Percentiles rank a stretch among this genome's conserved stretches.
Conservation (phyloP, 2,329 filamentous ascomycete genomes). For the Dactylellina haptotyla region DNA sequence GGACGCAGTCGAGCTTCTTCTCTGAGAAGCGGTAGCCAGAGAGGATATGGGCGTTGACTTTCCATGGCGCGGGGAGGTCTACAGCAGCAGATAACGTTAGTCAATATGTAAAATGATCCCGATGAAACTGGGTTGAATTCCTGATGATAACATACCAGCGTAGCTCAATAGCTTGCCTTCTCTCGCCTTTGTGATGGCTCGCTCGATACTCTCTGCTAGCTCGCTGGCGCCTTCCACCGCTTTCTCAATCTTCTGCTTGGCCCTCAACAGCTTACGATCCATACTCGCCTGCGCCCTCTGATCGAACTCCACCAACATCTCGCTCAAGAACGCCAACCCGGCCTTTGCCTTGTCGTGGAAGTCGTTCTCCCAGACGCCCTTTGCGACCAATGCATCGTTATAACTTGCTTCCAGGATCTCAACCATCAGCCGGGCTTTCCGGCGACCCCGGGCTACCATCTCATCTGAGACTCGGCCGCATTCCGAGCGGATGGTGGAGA, state of each 20-base stretch:
- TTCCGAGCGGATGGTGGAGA: slow-evolving; percentile 85
- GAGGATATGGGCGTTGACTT: slow-evolving; percentile 91
- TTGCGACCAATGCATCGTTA: slow-evolving; percentile 82
- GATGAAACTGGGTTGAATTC: not conserved
- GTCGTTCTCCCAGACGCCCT: slow-evolving; percentile 60
- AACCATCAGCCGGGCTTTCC: slow-evolving; percentile 86
- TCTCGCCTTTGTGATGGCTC: slow-evolving; percentile 77
- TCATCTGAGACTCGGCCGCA: slow-evolving; percentile 92
- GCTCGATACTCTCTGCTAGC: slow-evolving; percentile 84
- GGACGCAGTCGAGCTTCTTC: slow-evolving; percentile 86
- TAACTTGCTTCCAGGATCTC: slow-evolving; percentile 90
- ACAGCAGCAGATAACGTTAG: not conserved
- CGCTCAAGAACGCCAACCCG: slow-evolving; percentile 85
- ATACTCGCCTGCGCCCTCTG: slow-evolving; percentile 81
- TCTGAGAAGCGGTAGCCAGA: slow-evolving; percentile 93
- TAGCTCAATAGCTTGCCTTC: slow-evolving; percentile 87
- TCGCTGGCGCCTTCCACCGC: slow-evolving; percentile 84
- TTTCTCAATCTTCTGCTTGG: slow-evolving; percentile 78
- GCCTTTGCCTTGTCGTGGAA: slow-evolving; percentile 80
- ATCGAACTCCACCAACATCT: slow-evolving; percentile 86
- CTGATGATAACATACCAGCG: slow-evolving; percentile 62
- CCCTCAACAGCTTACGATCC: slow-evolving; percentile 79
- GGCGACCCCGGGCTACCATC: slow-evolving; percentile 84
- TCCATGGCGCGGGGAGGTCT: slow-evolving; percentile 90
- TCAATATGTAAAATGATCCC: not conserved